Evolutionary conservation across 2,329 filamentous ascomycete species (phyloP), one percentile per base, ranked within the genome.

Genomic region (Beauveria scarabaeidicola): DNA sequence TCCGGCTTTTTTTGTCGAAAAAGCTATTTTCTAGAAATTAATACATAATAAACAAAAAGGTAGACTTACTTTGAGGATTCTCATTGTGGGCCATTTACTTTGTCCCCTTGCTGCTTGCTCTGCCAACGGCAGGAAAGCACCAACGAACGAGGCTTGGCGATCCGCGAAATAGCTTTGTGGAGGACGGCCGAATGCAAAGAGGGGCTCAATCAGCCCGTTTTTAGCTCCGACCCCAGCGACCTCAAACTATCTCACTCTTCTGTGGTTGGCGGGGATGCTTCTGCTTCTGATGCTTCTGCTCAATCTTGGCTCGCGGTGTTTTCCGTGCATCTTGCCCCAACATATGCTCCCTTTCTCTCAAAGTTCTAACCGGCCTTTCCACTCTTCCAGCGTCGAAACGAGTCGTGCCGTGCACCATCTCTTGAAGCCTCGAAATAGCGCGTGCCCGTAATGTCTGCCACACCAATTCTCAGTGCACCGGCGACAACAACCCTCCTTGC

Each of bases 151-250:
- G 21, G 43, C 53, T 56, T 56, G 53, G 53, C 53, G 53, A 56
- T 56, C 53, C 29, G 53, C 53, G 13, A 56, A 56, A 55, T 38
- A 40, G 53, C 44, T 48, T 48, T 56, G 52, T 54, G 52, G 52
- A 54, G 52, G 52, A 44, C n/a, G 40, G 25, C 38, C 17, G 32
- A 5, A 25, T 54, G 4, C 29, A 56, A 29, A 48, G 43, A 48
- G 43, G 43, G 43, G 44, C 50, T 41, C 36, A 46, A 27, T n/a
- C n/a, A 27, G 32, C 21, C 53, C 41, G 52, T 32, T 56, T 46
- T 38, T 40, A 23, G 40, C 21, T 23, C 19, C 40, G 17, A n/a
- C 19, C 32, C 32, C 15, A 25, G 27, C 29, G 10, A 46, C 19
- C 43, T 23, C 7, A 7, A 46, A 23, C 43, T 38, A 38, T 10